Evolutionary conservation across 2,329 filamentous ascomycete genomes (phyloP).

Genomic region (Karstenula rhodostoma): DNA sequence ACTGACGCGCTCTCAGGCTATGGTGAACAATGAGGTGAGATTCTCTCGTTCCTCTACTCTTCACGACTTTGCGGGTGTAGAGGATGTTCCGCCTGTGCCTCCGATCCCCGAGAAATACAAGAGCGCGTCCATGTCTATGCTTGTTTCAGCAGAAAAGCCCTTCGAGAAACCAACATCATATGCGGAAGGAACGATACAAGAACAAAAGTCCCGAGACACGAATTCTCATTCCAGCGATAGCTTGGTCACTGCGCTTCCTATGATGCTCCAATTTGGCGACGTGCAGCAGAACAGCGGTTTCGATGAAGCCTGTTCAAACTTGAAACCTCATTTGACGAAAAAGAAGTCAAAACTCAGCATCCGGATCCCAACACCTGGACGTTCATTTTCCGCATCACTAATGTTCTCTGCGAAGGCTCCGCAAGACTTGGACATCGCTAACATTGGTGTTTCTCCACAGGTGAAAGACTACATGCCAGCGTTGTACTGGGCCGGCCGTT

Average conservation of each 20-base stretch:
- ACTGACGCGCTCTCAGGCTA: conserved; percentile 30
- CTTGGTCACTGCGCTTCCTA: background rate
- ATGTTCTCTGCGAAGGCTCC: conserved; percentile 1
- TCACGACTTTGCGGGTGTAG: conserved; percentile 30
- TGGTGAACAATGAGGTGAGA: conserved; percentile 44
- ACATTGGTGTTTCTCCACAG: conserved; percentile 31
- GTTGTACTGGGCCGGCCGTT: conserved; percentile 46
- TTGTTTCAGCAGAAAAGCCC: background rate
- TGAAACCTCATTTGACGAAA: background rate
- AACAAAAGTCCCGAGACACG: background rate
- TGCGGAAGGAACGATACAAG: background rate
- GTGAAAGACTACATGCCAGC: conserved; percentile 45
- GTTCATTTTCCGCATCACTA: background rate
- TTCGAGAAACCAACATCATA: background rate
- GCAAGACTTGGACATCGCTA: conserved; percentile 26
- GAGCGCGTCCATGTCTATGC: conserved; percentile 26
- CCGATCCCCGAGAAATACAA: conserved; percentile 33
- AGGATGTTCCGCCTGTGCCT: conserved; percentile 34
- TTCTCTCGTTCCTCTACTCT: conserved; percentile 41
- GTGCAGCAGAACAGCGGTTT: background rate
- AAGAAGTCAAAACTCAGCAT: conserved; percentile 2
- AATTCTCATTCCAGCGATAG: background rate
- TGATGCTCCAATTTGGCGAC: background rate
- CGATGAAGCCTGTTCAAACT: background rate
- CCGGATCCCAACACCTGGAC: background rate